Percentiles rank a stretch among this genome's conserved stretches.
These are phyloP conservation scores for Monilinia fructicola DNA, from an alignment of 2,329 filamentous ascomycete genomes.

Conservation along the genomic window DNA sequence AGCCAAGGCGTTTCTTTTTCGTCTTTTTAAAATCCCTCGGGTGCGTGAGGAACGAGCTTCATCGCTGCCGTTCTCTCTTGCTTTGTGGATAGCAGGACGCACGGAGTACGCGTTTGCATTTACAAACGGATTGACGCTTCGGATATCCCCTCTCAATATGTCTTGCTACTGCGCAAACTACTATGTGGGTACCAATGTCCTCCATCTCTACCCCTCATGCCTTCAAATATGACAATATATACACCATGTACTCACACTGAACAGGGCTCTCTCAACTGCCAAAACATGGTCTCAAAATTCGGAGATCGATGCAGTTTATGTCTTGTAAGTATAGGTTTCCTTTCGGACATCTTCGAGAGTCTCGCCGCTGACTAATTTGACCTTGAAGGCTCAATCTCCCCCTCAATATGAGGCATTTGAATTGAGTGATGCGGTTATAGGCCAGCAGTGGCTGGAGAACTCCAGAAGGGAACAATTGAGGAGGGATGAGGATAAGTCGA, in stretches of 20 bases:
- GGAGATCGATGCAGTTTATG: constrained; percentile 15
- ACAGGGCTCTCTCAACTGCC: constrained; percentile 20
- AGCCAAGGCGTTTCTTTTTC: neutral
- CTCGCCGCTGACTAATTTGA: neutral
- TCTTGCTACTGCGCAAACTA: constrained; percentile 23
- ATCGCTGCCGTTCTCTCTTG: neutral
- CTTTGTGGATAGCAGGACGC: neutral
- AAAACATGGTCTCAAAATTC: constrained; percentile 15
- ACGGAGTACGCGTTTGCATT: neutral
- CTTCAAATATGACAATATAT: neutral
- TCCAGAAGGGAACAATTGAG: neutral
- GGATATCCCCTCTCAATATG: neutral
- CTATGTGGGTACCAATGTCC: constrained; percentile 9
- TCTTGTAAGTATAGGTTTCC: constrained; percentile 2
- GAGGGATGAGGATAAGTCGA: constrained; percentile 4
- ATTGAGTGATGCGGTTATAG: neutral
- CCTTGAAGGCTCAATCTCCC: constrained; percentile 2
- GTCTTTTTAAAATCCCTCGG: neutral
- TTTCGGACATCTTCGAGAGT: neutral
- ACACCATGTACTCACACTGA: neutral
- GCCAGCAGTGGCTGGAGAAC: constrained; percentile 17
- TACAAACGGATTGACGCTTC: neutral
- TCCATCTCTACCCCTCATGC: too few relatives aligned
- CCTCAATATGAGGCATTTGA: neutral
- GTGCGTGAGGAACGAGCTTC: neutral